Evolutionary conservation across 2,329 filamentous ascomycete species (phyloP), one percentile per base, ranked within the genome.

Genomic region (Periconia macrospinosa): DNA sequence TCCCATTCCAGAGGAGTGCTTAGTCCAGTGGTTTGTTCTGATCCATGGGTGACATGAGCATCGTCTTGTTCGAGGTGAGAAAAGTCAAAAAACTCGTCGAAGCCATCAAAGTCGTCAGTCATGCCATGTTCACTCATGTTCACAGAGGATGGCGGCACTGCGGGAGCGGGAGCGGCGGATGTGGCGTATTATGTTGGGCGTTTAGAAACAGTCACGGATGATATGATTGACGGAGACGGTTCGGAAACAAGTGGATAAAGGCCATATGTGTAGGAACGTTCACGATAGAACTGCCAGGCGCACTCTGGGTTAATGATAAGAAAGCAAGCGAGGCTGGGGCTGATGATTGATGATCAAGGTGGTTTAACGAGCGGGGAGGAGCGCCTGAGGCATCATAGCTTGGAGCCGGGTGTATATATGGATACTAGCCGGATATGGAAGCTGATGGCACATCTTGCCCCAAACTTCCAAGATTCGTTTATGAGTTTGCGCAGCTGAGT

Each of bases 71-170:
- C 67, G 35, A 71, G 54, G 20, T 58, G 60, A n/a, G 60, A 58
- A 54, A 72, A 72, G 52, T 72, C 70, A 52, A 72, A 72, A 60
- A 72, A 72, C 41, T 71, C 70, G 27, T 71, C 61, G 50, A 72
- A 41, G 46, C 53, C 60, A 50, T 66, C 62, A 45, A 54, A 47
- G 41, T 56, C 44, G 45, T 43, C 33, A 13, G 52, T 51, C 65
- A 67, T 67, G 19, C 30, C 54, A 55, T 43, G 18, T 20, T 23
- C 30, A 33, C 20, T 15, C 27, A 27, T 30, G 17, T 30, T 19
- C 33, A 30, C 37, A 30, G 49, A 33, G 35, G 43, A 27, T 37
- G 42, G 43, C 51, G 37, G 46, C 30, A 49, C 15, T 35, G 46
- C 48, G 45, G 47, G 20, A 51, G 55, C 30, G 30, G 30, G 30